Conservation (phyloP, 148 eudicot genomes). For the Polygonum maritimum region DNA sequence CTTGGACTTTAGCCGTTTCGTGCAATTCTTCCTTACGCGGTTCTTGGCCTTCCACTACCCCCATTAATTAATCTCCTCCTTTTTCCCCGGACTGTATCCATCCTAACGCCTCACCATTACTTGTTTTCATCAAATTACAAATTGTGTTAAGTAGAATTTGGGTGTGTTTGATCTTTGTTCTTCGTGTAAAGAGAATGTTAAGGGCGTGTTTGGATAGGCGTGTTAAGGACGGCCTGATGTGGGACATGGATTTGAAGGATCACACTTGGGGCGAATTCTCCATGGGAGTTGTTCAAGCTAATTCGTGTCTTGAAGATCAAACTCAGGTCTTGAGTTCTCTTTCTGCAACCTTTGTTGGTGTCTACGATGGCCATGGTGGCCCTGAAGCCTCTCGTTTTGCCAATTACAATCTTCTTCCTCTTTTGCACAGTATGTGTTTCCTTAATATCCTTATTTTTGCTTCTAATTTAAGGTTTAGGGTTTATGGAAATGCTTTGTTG, state of each 20-base stretch:
- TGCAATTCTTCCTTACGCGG: not conserved
- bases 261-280: conserved; percentile 82
- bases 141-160: not conserved
- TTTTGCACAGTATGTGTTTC: conserved; percentile 41
- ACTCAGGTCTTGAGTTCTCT: conserved; percentile 61
- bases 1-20: not conserved
- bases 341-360: conserved; percentile 64
- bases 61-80: not conserved
- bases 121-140: not conserved
- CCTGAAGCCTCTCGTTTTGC: conserved; percentile 81
- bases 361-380: conserved; percentile 95
- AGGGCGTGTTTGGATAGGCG: not conserved
- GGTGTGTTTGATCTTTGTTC: not conserved
- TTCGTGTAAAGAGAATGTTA: not conserved
- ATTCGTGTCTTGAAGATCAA: conserved; percentile 77
- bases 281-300: conserved; percentile 87
- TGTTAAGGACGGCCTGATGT: conserved; percentile 22
- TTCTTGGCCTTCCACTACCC: not conserved
- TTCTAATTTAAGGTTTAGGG: not conserved
- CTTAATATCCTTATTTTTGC: not conserved
- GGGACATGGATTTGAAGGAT: conserved; percentile 71
- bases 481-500: not conserved
- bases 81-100: not conserved
- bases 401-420: conserved; percentile 45
- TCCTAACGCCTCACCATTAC: no score